These are phyloP conservation scores for Gossypium schwendimanii DNA, from an alignment of 441 rosid genomes.

Conservation along the genomic window DNA sequence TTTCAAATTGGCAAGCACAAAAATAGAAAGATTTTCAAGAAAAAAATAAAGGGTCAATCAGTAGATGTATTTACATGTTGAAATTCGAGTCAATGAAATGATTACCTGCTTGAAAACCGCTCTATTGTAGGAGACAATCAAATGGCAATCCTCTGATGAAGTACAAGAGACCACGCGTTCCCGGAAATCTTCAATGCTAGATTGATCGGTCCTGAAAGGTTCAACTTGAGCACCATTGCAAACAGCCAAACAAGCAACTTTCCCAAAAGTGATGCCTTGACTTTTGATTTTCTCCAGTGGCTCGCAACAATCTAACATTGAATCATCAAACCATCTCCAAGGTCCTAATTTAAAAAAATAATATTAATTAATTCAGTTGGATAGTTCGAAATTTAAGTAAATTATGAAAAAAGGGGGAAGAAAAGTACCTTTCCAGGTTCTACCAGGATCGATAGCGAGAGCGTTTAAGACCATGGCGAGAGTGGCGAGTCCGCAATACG, in stretches of 20 bases:
- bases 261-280: slow-evolving; percentile 35
- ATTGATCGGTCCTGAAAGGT: slow-evolving; percentile 26
- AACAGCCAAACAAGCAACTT: slow-evolving; percentile 34
- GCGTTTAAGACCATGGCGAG: slow-evolving; percentile 60
- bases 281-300: slow-evolving; percentile 27
- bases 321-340: slow-evolving; percentile 46
- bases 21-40: not conserved
- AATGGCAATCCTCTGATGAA: slow-evolving; percentile 25
- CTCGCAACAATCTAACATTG: slow-evolving; percentile 43
- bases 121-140: slow-evolving; percentile 32
- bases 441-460: slow-evolving; percentile 55
- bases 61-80: not conserved
- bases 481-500: slow-evolving; percentile 54
- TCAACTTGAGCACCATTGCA: slow-evolving; percentile 39
- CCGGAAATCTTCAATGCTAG: slow-evolving; percentile 27
- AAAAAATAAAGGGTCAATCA: not conserved
- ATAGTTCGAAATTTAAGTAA: not conserved
- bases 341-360: slow-evolving; percentile 22
- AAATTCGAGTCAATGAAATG: not conserved
- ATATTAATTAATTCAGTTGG: not conserved
- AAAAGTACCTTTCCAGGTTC: slow-evolving; percentile 53
- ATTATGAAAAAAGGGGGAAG: not conserved
- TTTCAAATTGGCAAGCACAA: not conserved
- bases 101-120: slow-evolving; percentile 26
- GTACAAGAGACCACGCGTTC: slow-evolving; percentile 23